Conservation (phyloP, 345 rosid genomes). For the Salix exigua region DNA sequence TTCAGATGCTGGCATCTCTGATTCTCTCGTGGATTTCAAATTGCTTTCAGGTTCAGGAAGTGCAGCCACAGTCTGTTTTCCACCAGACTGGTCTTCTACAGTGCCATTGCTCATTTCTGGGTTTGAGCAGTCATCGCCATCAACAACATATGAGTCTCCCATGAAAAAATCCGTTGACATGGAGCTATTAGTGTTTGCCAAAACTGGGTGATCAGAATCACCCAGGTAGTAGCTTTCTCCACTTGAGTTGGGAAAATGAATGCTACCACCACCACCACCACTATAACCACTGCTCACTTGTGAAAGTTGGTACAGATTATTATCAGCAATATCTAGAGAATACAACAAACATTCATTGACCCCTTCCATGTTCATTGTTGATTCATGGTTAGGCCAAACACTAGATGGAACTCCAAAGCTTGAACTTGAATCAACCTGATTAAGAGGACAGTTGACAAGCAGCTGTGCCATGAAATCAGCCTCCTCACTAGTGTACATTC, state of each 20-base stretch:
- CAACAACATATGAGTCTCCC: constrained; percentile 47
- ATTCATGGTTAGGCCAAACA: constrained; percentile 39
- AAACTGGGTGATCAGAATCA: constrained; percentile 30
- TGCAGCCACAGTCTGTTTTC: constrained; percentile 22
- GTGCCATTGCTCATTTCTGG: constrained; percentile 34
- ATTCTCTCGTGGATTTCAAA: constrained; percentile 15
- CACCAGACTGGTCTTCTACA: constrained; percentile 28
- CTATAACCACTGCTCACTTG: constrained; percentile 34
- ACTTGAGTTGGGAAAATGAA: constrained; percentile 28
- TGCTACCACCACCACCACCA: constrained; percentile 21
- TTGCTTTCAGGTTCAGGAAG: constrained; percentile 18
- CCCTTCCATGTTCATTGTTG: constrained; percentile 27
- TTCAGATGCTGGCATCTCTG: constrained; percentile 28
- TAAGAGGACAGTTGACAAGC: constrained; percentile 37
- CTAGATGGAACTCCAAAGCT: constrained; percentile 22
- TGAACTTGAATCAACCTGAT: constrained; percentile 13
- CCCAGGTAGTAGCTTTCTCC: constrained; percentile 31
- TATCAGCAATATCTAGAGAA: constrained; percentile 9
- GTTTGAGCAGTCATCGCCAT: constrained; percentile 29
- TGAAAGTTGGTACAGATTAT: constrained; percentile 25
- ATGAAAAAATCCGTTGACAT: constrained; percentile 35
- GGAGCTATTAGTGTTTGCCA: constrained; percentile 23
- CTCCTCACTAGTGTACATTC: constrained; percentile 57
- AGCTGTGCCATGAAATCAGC: constrained; percentile 68
- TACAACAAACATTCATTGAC: constrained; percentile 11